Evolutionary conservation across 179 eudicot genomes (phyloP).

Genomic region (Camellia oleifera): DNA sequence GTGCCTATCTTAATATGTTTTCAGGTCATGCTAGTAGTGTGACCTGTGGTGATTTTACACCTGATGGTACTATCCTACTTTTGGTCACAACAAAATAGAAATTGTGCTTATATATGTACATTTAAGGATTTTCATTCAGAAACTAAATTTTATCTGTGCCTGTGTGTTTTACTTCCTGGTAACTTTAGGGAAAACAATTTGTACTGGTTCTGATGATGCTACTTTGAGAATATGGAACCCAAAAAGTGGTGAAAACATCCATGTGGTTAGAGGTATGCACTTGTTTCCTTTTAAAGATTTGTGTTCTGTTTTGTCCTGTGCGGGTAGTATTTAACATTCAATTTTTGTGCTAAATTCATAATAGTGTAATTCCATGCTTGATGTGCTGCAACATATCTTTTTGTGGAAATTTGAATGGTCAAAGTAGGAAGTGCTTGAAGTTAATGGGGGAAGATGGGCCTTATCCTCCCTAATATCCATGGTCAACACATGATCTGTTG

Average conservation of each 20-base stretch:
- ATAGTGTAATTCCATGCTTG: background rate
- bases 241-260: slow-evolving; percentile 58
- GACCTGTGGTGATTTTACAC: slow-evolving; percentile 93
- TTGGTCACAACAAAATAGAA: background rate
- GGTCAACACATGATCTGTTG: too few species aligned
- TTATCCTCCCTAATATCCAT: too few species aligned
- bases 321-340: background rate
- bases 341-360: background rate
- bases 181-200: slow-evolving; percentile 60
- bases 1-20: slow-evolving; percentile 55
- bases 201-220: slow-evolving; percentile 84
- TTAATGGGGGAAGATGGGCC: too few species aligned
- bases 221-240: slow-evolving; percentile 86
- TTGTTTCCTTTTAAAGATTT: background rate
- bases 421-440: background rate
- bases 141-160: background rate
- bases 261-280: slow-evolving; percentile 64
- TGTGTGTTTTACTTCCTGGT: slow-evolving; percentile 7
- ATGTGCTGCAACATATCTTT: background rate
- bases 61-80: slow-evolving; percentile 55
- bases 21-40: slow-evolving; percentile 71
- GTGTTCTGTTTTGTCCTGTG: background rate
- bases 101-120: background rate
- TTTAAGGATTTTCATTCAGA: background rate
- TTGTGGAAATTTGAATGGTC: background rate